Base-by-base conservation (phyloP, 257 asterid genomes). In the Fraxinus excelsior region DNA sequence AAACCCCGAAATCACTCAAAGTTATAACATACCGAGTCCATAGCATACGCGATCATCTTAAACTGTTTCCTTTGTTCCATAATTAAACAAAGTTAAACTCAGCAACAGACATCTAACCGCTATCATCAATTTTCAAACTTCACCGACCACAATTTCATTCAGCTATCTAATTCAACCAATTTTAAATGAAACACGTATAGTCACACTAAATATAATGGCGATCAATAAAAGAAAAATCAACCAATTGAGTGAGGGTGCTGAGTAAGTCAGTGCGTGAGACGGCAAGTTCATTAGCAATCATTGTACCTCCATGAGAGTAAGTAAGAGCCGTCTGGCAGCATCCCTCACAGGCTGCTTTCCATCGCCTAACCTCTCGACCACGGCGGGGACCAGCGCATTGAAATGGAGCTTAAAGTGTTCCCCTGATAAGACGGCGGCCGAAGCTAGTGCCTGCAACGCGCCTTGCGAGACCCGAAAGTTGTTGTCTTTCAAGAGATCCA, bases 401-500 rank as follows among this genome's bases (percentile, higher is more conserved):
- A 93, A 91, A 74, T 96, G 98, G 51, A 96, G 88, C 97, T 96
- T 96, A 74, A 96, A 94, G 81, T 92, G 94, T 51, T 96, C 99
- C 42, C 98, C 98, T n/a, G 99, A 90, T 34, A 96, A 91, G 26
- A 96, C 97, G 7, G 98, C 97, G 11, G 99, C 99, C 32, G 96
- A 93, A 64, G 94, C 97, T 49, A 96, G 90, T n/a, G 98, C 91
- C 82, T 89, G 98, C 76, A 96, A 83, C 74, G 94, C 99, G 32
- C 99, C 99, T 79, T 96, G 99, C 6, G 96, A 89, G 42, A 96
- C 97, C 74, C 96, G 88, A 85, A 96, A 96, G 84, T 96, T 96
- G 86, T 92, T 92, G 82, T 96, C 99, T 82, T 91, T 91, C 84
- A 96, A 80, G 90, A 96, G 99, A 96, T 96, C 99, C 83, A 96